Conservation (phyloP, 78 protist genomes). For the Trichosphaerium sp. region DNA sequence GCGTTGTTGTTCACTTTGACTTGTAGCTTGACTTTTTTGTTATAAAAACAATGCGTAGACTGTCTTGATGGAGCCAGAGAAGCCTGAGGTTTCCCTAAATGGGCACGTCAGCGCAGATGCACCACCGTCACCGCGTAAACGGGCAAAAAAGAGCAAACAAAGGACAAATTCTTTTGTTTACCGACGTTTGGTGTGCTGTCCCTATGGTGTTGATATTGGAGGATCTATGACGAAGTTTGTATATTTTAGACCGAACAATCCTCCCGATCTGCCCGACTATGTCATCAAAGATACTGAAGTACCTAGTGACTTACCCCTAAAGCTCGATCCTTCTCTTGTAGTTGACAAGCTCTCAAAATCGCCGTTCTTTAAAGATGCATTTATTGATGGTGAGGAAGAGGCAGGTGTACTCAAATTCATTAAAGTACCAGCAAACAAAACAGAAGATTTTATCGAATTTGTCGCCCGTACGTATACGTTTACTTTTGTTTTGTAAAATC, state of each 20-base stretch:
- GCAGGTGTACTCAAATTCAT: no score
- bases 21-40: no score
- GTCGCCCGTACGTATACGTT: neutral
- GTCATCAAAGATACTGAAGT: conserved; percentile 2
- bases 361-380: no score
- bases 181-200: conserved; percentile 35
- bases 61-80: no score
- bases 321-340: conserved; percentile 21
- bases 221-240: conserved; percentile 37
- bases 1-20: no score
- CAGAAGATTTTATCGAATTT: neutral
- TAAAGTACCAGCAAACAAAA: no score
- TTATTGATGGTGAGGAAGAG: no score
- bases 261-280: no score
- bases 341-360: no score
- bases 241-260: conserved; percentile 19
- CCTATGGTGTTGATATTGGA: conserved; percentile 37
- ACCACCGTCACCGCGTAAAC: conserved; percentile 32
- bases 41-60: no score
- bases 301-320: conserved; percentile 30
- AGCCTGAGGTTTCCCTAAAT: no score
- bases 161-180: conserved; percentile 29
- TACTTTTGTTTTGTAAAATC: neutral
- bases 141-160: neutral
- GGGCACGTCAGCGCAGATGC: no score